Percentiles rank a stretch among this genome's conserved stretches.
Conservation (phyloP, 176 grass and related monocot genomes). For the Avena atlantica region DNA sequence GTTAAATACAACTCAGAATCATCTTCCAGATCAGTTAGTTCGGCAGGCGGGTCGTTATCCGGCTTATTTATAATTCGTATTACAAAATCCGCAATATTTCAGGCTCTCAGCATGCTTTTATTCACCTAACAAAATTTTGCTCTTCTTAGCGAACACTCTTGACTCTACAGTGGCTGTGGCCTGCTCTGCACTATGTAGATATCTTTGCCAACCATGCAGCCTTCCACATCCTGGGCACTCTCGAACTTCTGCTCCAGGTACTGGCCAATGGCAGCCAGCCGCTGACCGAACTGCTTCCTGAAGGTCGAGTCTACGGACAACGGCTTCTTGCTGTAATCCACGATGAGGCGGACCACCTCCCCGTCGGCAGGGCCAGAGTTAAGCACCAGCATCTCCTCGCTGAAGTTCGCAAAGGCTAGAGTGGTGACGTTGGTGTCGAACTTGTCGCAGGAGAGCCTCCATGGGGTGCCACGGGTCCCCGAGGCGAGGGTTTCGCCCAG, state of each 20-base stretch:
- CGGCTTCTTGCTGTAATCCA: constrained; percentile 88
- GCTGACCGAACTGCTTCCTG: constrained; percentile 76
- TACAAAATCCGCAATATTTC: not conserved
- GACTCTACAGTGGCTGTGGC: constrained; percentile 58
- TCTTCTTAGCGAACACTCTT: not conserved
- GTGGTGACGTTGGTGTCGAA: constrained; percentile 70
- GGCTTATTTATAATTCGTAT: not conserved
- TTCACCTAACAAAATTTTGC: constrained; percentile 34
- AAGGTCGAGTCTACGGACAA: constrained; percentile 72
- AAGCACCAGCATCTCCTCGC: constrained; percentile 72
- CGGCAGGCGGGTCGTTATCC: not conserved
- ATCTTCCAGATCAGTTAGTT: not conserved
- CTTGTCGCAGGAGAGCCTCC: constrained; percentile 82
- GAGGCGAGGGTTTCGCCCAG: constrained; percentile 91
- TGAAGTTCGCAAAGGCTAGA: constrained; percentile 95
- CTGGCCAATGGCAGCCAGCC: constrained; percentile 75
- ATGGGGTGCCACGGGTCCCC: constrained; percentile 90
- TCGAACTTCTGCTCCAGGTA: constrained; percentile 93
- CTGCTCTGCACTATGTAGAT: constrained; percentile 94
- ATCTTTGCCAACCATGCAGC: constrained; percentile 79
- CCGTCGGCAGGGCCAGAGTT: constrained; percentile 73
- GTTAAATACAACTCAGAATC: not conserved
- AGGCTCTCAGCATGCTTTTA: constrained; percentile 8
- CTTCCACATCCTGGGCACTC: constrained; percentile 88
- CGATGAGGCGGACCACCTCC: constrained; percentile 59